Evolutionary conservation across 2,329 filamentous ascomycete species (phyloP), one percentile per base, ranked within the genome.

Genomic region (Penicillium psychrosexuale): DNA sequence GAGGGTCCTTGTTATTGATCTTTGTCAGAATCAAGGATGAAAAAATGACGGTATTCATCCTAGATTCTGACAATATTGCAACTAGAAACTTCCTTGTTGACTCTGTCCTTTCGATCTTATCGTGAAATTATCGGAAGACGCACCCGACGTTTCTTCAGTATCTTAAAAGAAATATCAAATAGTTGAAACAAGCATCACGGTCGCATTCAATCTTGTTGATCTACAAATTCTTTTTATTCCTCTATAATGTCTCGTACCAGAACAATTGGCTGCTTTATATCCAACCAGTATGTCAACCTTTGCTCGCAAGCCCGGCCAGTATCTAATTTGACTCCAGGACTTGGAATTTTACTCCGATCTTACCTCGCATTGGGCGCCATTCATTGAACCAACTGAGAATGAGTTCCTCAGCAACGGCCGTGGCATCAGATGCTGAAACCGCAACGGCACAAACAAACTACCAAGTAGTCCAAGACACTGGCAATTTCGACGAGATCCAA

Each of bases 401-500:
- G 57, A 46, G 22, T 17, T 60, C 45, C 1, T 55, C 57, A 22
- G 36, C 51, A 22, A 33, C 56, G 2, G 46, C 45, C 13, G 51
- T 39, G 1, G 46, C n/a, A 37, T 33, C 46, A 3, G 39, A 57
- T 17, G 39, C 40, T 11, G 52, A 57, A 27, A 39, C 44, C 19
- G 54, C 15, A 0, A 40, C 40, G 2, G 58, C 54, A 11, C 37
- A 59, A 19, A 52, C 57, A 34, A 57, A 39, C 17, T 66, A 65
- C 57, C 59, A 65, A 12, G 57, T 66, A 22, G 46, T 66, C 11
- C 59, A 61, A 54, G 56, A 62, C 13, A 19, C 48, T 7, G 33
- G 39, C 33, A 56, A 63, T 34, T 75, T 75, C 45, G 55, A 46
- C 7, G 65, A 70, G 53, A 65, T 65, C 1, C 63, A 75, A 63